Evolutionary conservation across 2,329 filamentous ascomycete species (phyloP), one percentile per base, ranked within the genome.

Genomic region (Ascosphaera aggregata): DNA sequence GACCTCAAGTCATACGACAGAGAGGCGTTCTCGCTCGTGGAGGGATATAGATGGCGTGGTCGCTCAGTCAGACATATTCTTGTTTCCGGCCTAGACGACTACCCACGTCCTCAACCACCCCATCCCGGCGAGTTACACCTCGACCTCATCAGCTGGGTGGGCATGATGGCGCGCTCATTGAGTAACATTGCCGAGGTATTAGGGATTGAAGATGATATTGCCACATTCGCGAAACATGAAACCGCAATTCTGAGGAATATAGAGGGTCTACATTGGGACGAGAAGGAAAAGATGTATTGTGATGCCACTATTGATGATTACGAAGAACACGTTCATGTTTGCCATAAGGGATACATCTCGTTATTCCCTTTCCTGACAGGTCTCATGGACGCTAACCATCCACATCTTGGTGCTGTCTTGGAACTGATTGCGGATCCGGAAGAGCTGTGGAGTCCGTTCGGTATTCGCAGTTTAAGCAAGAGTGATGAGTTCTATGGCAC

Each of bases 121-220:
- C 85, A 94, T 55, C 86, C 89, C 0, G 86, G 82, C 50, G 89
- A 98, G 69, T 69, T 98, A 38, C 86, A 98, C 55, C 76, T 91
- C 20, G 89, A 98, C 57, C 66, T 95, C 40, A 79, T 98, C 55
- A 80, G 80, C 39, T 98, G 89, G 89, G 79, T 98, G 60, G 89
- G 86, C n/a, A 72, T 94, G 62, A 92, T 94, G 81, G 77, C 80
- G 32, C 74, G 77, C 46, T 77, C 79, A n/a, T 70, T 98, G 40
- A 68, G 73, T 49, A 80, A 77, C 47, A 80, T 94, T 48, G 81
- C 84, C 1, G 62, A 71, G 36, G 71, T 73, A 18, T 67, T 95
- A n/a, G 75, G 70, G 36, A 69, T 84, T 46, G 58, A 61, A 0
- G 84, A 93, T 24, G 86, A 95, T 47, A 75, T 69, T 1, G 66